A percentile compares a stretch with the other conserved stretches of the same genome.
Conservation (phyloP, 345 rosid species). For the Angophora floribunda region DNA sequence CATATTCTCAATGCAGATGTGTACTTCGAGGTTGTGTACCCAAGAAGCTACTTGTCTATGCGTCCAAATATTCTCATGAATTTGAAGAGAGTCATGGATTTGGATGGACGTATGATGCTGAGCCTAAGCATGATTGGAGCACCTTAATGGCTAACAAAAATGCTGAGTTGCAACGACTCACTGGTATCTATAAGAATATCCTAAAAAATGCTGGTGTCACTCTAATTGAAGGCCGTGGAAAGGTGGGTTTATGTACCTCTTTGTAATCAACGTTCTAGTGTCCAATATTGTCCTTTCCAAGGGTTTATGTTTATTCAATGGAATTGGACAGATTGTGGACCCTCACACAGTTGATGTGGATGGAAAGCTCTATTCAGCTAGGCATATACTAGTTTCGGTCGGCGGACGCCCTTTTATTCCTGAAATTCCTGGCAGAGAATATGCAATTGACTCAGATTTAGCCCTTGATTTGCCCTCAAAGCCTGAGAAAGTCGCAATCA, state of each 20-base stretch:
- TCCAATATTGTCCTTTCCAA: not conserved
- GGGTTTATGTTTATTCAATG: not conserved
- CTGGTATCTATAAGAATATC: slow-evolving; percentile 77
- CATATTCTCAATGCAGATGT: slow-evolving; percentile 33
- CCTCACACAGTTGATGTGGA: slow-evolving; percentile 85
- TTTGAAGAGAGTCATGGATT: slow-evolving; percentile 89
- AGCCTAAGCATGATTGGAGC: slow-evolving; percentile 87
- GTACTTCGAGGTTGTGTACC: slow-evolving; percentile 98
- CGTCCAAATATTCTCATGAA: slow-evolving; percentile 84
- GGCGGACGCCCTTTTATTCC: slow-evolving; percentile 94
- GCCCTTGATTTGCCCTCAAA: slow-evolving; percentile 92
- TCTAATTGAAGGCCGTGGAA: slow-evolving; percentile 90
- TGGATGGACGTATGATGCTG: slow-evolving; percentile 79
- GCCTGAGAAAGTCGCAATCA: slow-evolving; percentile 73
- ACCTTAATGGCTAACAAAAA: slow-evolving; percentile 92
- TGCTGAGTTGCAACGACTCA: slow-evolving; percentile 83
- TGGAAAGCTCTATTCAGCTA: slow-evolving; percentile 69
- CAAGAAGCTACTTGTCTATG: slow-evolving; percentile 83
- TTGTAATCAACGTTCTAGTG: not conserved
- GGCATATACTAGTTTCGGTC: slow-evolving; percentile 70
- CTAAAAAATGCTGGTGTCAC: slow-evolving; percentile 62
- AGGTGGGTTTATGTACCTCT: slow-evolving; percentile 27
- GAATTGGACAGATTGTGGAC: slow-evolving; percentile 48
- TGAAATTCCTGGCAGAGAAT: slow-evolving; percentile 81
- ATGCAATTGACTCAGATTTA: slow-evolving; percentile 85